A percentile compares a stretch with the other conserved stretches of the same genome.
Evolutionary conservation across 257 asterid species (phyloP).

Genomic region (Rauvolfia tetraphylla): DNA sequence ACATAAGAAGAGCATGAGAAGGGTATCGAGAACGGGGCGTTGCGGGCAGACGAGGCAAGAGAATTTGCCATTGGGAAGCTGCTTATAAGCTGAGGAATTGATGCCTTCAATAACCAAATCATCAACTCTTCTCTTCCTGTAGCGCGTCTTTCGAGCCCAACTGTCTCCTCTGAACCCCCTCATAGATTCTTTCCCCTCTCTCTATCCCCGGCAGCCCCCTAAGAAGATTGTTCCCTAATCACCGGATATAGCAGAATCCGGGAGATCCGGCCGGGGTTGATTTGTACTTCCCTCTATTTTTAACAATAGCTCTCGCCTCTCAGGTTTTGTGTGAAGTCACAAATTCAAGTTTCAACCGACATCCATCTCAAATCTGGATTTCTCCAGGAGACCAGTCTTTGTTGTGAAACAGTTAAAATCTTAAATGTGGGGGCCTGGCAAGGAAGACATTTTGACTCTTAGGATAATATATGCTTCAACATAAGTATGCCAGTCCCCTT

Average conservation of each 20-base stretch:
- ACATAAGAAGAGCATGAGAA: constrained; percentile 53
- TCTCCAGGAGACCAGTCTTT: background rate
- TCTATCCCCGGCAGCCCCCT: no score
- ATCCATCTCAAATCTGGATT: background rate
- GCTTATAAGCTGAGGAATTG: constrained; percentile 49
- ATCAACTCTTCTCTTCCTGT: constrained; percentile 63
- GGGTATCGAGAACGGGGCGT: constrained; percentile 62
- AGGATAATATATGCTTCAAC: background rate
- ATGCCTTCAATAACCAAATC: constrained; percentile 50
- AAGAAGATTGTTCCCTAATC: no score
- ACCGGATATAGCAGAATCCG: no score
- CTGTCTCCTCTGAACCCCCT: constrained; percentile 80
- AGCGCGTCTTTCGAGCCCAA: constrained; percentile 66
- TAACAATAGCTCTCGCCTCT: no score
- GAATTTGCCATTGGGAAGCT: constrained; percentile 59
- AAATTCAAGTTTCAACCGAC: background rate
- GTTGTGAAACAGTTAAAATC: background rate
- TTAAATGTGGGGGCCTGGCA: background rate
- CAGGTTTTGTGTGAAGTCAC: no score
- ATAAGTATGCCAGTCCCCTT: background rate
- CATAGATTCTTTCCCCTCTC: no score
- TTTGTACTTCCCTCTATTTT: no score
- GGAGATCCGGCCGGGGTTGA: no score
- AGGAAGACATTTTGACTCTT: background rate
- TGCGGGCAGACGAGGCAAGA: constrained; percentile 59